Evolutionary conservation across 2,329 filamentous ascomycete species (phyloP).

Genomic region (Knoxdaviesia capensis): DNA sequence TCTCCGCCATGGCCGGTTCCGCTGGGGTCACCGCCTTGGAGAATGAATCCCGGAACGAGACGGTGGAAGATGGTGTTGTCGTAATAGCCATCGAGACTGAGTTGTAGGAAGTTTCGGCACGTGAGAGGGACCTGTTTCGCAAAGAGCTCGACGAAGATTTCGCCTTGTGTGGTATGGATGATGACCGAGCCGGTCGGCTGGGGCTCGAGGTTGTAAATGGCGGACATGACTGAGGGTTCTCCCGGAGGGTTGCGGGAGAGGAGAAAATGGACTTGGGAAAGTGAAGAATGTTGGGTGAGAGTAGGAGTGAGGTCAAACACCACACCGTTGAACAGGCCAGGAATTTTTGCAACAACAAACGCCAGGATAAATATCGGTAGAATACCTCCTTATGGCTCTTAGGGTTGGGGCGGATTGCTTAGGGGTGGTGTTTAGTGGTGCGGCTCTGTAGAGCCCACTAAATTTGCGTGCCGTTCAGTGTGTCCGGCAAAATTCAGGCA

Average conservation of each 20-base stretch:
- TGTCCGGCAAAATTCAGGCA: too few relatives aligned
- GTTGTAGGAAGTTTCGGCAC: conserved; percentile 87
- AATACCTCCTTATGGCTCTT: too few relatives aligned
- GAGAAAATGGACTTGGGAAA: background rate
- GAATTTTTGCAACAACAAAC: too few relatives aligned
- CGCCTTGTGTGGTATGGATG: conserved; percentile 74
- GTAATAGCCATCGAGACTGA: conserved; percentile 90
- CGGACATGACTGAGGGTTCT: conserved; percentile 40
- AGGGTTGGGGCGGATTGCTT: too few relatives aligned
- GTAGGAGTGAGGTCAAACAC: too few relatives aligned
- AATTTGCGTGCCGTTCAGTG: too few relatives aligned
- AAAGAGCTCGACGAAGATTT: conserved; percentile 82
- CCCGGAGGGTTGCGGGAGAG: background rate
- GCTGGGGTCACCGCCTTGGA: conserved; percentile 89
- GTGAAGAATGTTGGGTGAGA: background rate
- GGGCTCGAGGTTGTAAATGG: conserved; percentile 78
- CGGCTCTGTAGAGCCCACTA: too few relatives aligned
- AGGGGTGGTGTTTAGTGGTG: too few relatives aligned
- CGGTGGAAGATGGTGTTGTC: conserved; percentile 87
- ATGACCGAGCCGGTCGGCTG: conserved; percentile 84
- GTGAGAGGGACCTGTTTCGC: conserved; percentile 84
- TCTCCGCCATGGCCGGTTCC: conserved; percentile 83
- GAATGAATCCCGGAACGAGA: conserved; percentile 73
- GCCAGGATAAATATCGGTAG: too few relatives aligned
- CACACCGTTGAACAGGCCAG: too few relatives aligned